These are phyloP conservation scores for Vigna radiata DNA, from an alignment of 306 rosid species.

Conservation along the genomic window DNA sequence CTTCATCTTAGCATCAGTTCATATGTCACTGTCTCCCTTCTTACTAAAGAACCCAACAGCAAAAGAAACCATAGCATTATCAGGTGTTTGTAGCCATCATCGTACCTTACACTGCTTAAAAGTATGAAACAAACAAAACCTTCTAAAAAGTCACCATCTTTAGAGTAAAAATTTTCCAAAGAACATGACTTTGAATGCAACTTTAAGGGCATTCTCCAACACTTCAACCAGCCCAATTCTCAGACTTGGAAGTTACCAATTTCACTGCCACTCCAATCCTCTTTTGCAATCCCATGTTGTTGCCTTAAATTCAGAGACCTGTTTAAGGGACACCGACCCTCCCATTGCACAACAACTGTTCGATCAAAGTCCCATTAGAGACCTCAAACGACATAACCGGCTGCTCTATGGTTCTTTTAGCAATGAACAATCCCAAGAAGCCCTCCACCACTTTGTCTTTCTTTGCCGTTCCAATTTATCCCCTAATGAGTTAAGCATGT, in stretches of 20 bases:
- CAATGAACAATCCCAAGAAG: constrained; percentile 55
- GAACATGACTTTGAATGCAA: constrained; percentile 46
- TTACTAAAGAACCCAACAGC: neutral
- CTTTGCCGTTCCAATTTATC: constrained; percentile 51
- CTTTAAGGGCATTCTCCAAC: constrained; percentile 42
- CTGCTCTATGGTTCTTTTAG: constrained; percentile 63
- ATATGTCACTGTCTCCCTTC: too few relatives aligned
- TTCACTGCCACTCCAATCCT: constrained; percentile 14
- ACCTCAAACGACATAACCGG: constrained; percentile 47
- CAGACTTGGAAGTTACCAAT: constrained; percentile 29
- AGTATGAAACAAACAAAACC: neutral
- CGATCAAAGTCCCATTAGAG: constrained; percentile 60
- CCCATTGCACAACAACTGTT: constrained; percentile 56
- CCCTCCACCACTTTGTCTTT: constrained; percentile 51
- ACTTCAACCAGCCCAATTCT: constrained; percentile 40
- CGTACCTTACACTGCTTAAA: neutral
- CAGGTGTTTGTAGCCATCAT: too few relatives aligned
- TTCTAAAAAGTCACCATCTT: neutral
- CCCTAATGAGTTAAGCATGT: constrained; percentile 59
- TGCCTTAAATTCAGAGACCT: neutral
- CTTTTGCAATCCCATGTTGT: neutral
- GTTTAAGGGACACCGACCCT: neutral
- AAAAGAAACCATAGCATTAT: neutral
- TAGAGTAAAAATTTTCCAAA: neutral
- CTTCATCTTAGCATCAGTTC: too few relatives aligned